These are phyloP conservation scores for Pyrrhoderma lamaoense DNA, from an alignment of 1,284 basidiomycete genomes.

Conservation along the genomic window DNA sequence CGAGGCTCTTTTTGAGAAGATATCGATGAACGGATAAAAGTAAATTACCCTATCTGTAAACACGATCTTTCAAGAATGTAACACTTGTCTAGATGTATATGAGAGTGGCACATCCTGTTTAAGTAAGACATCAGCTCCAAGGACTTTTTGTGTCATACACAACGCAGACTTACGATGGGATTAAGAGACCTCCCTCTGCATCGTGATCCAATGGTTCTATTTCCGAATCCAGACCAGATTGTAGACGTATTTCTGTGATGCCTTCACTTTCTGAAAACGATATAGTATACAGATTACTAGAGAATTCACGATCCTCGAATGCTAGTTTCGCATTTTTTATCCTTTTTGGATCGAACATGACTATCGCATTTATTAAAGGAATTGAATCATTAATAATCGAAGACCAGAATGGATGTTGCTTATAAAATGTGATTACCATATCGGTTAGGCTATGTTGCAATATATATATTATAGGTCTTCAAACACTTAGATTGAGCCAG, in stretches of 20 bases:
- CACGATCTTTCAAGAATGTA: constrained; percentile 49
- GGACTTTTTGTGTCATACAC: background rate
- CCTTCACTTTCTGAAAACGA: background rate
- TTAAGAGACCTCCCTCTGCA: background rate
- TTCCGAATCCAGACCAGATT: background rate
- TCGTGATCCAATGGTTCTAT: too few species aligned
- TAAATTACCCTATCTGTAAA: constrained; percentile 42
- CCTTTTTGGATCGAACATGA: too few species aligned
- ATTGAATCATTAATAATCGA: too few species aligned
- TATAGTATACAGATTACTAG: constrained; percentile 3
- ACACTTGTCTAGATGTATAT: constrained; percentile 63
- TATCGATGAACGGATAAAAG: background rate
- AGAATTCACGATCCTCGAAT: background rate
- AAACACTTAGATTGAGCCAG: too few species aligned
- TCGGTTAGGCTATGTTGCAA: too few species aligned
- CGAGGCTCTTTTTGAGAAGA: background rate
- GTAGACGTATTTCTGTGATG: background rate
- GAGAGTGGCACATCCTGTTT: constrained; percentile 50
- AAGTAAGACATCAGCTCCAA: background rate
- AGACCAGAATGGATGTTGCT: too few species aligned
- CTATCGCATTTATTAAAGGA: too few species aligned
- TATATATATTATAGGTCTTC: too few species aligned
- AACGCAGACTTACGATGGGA: constrained; percentile 13
- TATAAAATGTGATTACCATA: too few species aligned
- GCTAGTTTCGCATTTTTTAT: constrained; percentile 14